Evolutionary conservation across 1,139 yeast genomes (phyloP), one percentile per base, ranked within the genome.

Genomic region (Suzukiozyma palmioleophila): DNA sequence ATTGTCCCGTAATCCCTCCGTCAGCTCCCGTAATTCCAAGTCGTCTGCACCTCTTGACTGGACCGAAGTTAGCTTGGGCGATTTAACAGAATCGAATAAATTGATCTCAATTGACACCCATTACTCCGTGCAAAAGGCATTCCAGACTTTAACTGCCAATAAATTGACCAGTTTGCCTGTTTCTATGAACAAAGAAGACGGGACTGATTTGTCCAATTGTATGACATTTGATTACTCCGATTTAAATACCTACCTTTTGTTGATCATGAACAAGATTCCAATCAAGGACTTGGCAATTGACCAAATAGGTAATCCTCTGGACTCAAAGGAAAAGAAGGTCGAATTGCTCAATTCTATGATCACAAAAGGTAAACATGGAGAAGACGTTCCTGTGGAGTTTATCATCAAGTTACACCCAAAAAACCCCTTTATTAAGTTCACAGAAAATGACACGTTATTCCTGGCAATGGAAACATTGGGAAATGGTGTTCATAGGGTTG

Each of bases 161-260:
- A 81, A 84, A 46, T 74, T 92, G 54, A 90, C 97, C 2, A 82
- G 94, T 26, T 68, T 92, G 40, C 97, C 97, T 0, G 95, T 92
- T 3, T 59, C 56, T 73, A 72, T 57, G 66, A 70, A 54, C 46
- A 54, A 51, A 35, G 35, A 39, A 31, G 37, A 39, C 32, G 25
- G 14, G 8, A 67, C 50, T 6, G 52, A 57, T 33, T 66, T 81
- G 49, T 48, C 56, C 33, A 77, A 83, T 49, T 84, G 94, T 53
- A 66, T 81, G 43, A 84, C 96, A 1, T 92, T 92, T 61, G 97
- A 92, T 61, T 92, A 88, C 62, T 78, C 94, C 25, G 97, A 92
- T 62, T 73, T 92, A 59, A 89, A 87, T 55, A 82, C 97, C 9
- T 89, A 88, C 58, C 66, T 87, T 48, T 66, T 87, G 47, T 65